Evolutionary conservation across 208 protist genomes (phyloP).

Genomic region (Leishmania mexicana): DNA sequence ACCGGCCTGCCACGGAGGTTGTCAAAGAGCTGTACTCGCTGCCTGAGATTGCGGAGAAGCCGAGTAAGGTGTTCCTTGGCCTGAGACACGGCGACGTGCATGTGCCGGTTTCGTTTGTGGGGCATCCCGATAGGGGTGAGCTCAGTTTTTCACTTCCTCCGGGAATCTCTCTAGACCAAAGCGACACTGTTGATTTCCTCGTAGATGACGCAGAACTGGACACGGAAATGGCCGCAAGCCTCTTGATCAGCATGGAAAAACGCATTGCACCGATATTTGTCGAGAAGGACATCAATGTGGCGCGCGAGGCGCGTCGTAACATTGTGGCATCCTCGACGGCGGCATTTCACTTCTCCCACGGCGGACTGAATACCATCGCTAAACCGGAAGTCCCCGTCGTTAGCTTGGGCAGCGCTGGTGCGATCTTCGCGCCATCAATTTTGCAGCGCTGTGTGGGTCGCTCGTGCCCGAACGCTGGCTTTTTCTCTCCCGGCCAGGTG

Average conservation of each 20-base stretch:
- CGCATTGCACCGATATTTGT: constrained; percentile 46
- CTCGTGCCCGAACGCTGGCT: constrained; percentile 62
- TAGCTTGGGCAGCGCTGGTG: constrained; percentile 56
- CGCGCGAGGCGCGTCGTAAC: constrained; percentile 68
- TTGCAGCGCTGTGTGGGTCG: constrained; percentile 79
- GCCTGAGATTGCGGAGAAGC: constrained; percentile 60
- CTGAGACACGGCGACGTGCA: constrained; percentile 46
- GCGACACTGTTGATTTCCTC: constrained; percentile 59
- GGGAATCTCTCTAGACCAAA: constrained; percentile 28
- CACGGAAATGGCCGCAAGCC: constrained; percentile 67
- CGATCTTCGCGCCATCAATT: constrained; percentile 66
- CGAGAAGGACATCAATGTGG: constrained; percentile 78
- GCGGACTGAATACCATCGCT: constrained; percentile 74
- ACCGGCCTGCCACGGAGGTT: constrained; percentile 54
- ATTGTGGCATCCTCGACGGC: constrained; percentile 70
- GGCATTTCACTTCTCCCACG: constrained; percentile 84
- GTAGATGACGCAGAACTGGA: constrained; percentile 88
- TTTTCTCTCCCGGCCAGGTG: constrained; percentile 81
- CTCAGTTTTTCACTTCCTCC: constrained; percentile 50
- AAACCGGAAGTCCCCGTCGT: constrained; percentile 63
- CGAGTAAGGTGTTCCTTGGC: constrained; percentile 72
- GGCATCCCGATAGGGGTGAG: constrained; percentile 51
- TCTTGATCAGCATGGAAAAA: constrained; percentile 67
- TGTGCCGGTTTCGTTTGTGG: constrained; percentile 76
- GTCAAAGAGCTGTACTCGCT: constrained; percentile 64